Conservation (phyloP, 2,329 filamentous ascomycete species). For the Botrytis medusae region DNA sequence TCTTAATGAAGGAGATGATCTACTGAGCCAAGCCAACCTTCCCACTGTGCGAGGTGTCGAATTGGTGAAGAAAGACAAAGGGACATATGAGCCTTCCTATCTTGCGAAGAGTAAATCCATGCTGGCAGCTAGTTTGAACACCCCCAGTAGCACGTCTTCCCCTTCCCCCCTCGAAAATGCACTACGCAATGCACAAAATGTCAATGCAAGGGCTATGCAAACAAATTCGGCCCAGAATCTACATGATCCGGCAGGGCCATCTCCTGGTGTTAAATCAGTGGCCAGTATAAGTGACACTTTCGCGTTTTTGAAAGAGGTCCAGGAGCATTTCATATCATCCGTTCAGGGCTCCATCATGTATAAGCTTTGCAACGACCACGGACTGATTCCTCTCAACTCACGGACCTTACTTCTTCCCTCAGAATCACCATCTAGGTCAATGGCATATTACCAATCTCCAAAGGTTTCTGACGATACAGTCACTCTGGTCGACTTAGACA, state of each 20-base stretch:
- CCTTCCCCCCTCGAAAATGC: slow-evolving; percentile 36
- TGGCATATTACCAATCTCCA: slow-evolving; percentile 6
- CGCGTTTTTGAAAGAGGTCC: slow-evolving; percentile 34
- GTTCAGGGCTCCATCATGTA: slow-evolving; percentile 38
- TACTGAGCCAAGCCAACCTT: slow-evolving; percentile 20
- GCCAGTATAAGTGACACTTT: slow-evolving; percentile 24
- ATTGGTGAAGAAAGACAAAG: slow-evolving; percentile 32
- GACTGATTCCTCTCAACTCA: slow-evolving; percentile 39
- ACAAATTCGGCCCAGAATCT: slow-evolving; percentile 29
- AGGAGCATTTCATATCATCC: slow-evolving; percentile 40
- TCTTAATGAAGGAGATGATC: slow-evolving; percentile 19
- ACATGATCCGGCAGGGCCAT: slow-evolving; percentile 31
- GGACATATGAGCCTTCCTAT: slow-evolving; percentile 37
- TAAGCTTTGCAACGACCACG: slow-evolving; percentile 38
- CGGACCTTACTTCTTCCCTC: slow-evolving; percentile 37
- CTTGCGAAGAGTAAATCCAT: slow-evolving; percentile 32
- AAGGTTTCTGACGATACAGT: slow-evolving; percentile 22
- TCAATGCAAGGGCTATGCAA: slow-evolving; percentile 35
- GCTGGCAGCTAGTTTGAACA: slow-evolving; percentile 28
- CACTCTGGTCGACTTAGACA: slow-evolving; percentile 38
- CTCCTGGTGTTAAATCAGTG: slow-evolving; percentile 32
- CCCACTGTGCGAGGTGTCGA: slow-evolving; percentile 30
- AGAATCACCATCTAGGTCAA: slow-evolving; percentile 9
- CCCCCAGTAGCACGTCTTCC: slow-evolving; percentile 34
- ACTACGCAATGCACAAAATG: slow-evolving; percentile 32